Evolutionary conservation across 257 asterid species (phyloP).

Genomic region (Vinca minor): DNA sequence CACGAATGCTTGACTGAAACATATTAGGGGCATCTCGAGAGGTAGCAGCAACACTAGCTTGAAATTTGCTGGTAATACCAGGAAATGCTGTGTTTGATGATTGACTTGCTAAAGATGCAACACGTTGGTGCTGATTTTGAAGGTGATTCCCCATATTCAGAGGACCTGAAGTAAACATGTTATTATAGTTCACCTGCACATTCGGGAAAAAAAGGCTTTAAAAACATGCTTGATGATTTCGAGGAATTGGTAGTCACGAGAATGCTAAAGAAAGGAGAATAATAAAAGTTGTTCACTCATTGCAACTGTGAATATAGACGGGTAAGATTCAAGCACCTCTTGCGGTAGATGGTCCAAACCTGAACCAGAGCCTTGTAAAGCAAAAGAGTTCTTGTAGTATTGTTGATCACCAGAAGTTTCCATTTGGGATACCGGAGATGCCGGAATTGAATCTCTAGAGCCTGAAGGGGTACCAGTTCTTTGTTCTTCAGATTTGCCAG

Average conservation of each 20-base stretch:
- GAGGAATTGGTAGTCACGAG: neutral
- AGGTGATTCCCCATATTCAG: constrained; percentile 23
- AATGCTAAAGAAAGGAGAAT: neutral
- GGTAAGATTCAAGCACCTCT: constrained; percentile 29
- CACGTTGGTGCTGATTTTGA: constrained; percentile 19
- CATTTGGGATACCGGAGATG: constrained; percentile 18
- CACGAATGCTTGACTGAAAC: constrained; percentile 4
- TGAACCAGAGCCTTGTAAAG: constrained; percentile 30
- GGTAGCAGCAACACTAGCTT: constrained; percentile 18
- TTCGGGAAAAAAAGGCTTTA: constrained; percentile 1
- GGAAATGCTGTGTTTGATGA: constrained; percentile 11
- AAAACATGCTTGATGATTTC: too few species aligned
- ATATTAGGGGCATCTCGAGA: constrained; percentile 19
- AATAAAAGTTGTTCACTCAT: constrained; percentile 25
- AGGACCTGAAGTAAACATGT: constrained; percentile 26
- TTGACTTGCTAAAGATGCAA: constrained; percentile 22
- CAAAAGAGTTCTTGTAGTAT: constrained; percentile 23
- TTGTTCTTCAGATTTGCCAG: constrained; percentile 25
- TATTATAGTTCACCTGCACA: constrained; percentile 40
- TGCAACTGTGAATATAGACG: constrained; percentile 28
- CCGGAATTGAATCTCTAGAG: constrained; percentile 22
- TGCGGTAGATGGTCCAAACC: constrained; percentile 30
- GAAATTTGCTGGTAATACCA: constrained; percentile 18
- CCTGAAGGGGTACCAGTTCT: constrained; percentile 20
- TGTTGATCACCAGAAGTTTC: constrained; percentile 22